phyloP scores from a whole-genome alignment of 2,329 filamentous ascomycete species.

The Aspergillus viridinutans region DNA sequence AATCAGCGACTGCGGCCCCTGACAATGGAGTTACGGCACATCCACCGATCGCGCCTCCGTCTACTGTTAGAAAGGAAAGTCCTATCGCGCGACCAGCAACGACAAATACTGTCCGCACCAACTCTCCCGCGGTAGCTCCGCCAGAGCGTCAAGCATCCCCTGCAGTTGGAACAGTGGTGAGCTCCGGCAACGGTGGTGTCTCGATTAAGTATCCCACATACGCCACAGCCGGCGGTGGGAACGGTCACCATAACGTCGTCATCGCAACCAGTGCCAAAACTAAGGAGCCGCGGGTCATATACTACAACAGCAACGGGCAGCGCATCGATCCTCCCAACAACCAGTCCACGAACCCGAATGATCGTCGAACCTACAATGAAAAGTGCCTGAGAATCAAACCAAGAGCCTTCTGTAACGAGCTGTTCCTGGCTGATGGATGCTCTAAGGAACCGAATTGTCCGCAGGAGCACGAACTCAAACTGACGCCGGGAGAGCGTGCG shows the following conservation, averaged over 20 bases:
- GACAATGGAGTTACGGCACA: not conserved
- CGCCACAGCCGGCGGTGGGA: not conserved
- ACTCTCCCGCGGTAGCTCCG: not conserved
- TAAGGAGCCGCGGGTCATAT: not conserved
- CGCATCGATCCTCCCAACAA: constrained; percentile 5
- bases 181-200: not conserved
- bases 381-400: not conserved
- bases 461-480: constrained; percentile 6
- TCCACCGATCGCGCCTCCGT: not conserved
- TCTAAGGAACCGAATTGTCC: not conserved
- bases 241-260: not conserved
- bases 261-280: not conserved
- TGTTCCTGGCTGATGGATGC: constrained; percentile 5
- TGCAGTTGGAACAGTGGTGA: not conserved
- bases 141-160: not conserved
- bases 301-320: constrained; percentile 1
- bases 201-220: not conserved
- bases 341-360: not conserved
- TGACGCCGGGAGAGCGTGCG: constrained; percentile 3
- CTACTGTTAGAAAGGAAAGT: not conserved
- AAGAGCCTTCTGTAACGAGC: constrained; percentile 9
- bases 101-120: not conserved
- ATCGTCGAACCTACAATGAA: not conserved
- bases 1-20: not conserved
- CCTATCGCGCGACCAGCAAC: not conserved